Base-by-base conservation (phyloP, 495 filamentous ascomycete genomes). In the Rostrohypoxylon terebratum region DNA sequence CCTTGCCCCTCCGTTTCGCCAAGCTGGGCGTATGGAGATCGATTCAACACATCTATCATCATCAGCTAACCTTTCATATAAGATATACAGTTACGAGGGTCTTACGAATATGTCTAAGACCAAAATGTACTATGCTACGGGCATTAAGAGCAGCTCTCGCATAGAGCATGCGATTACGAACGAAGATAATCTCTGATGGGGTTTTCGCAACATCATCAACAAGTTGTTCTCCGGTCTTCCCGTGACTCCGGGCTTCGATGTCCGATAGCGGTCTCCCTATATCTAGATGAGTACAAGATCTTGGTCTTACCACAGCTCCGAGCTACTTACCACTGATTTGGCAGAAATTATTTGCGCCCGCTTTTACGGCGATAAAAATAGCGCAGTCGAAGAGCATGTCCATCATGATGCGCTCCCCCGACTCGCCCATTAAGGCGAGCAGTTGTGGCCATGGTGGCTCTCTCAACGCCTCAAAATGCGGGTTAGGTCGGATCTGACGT, bases 81-180 rank as follows among this genome's bases (percentile, higher is more conserved):
- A 16, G 33, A 50, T 14, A 21, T 23, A 16, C 38, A 33, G 36
- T 44, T 44, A 51, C 28, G 14, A 53, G 70, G 23, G 20, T 85
- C 93, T 76, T 85, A 97, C 94, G 94, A 53, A 91, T 92, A 77
- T 91, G 91, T 48, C 87, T 86, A 38, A 98, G 80, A 18, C 96
- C 95, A 81, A 92, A 92, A 5, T 85, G 77, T 8, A 95, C 87
- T 28, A 85, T 76, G 4, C 91, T 90, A 75, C 88, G 88, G 5
- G 86, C 81, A 74, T 91, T 95, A 8, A 92, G 79, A 14, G 87
- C 84, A 42, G 92, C 85, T 64, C 87, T 87, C 20, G 93, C 91
- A 79, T 98, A 98, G 36, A 98, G 84, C 86, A 97, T 97, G 4
- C 93, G 88, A 74, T 89, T 92, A 63, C 94, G 90, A 18, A 94